phyloP scores from a whole-genome alignment of 371 early-diverging fungal species.

The Circinella umbellata region DNA sequence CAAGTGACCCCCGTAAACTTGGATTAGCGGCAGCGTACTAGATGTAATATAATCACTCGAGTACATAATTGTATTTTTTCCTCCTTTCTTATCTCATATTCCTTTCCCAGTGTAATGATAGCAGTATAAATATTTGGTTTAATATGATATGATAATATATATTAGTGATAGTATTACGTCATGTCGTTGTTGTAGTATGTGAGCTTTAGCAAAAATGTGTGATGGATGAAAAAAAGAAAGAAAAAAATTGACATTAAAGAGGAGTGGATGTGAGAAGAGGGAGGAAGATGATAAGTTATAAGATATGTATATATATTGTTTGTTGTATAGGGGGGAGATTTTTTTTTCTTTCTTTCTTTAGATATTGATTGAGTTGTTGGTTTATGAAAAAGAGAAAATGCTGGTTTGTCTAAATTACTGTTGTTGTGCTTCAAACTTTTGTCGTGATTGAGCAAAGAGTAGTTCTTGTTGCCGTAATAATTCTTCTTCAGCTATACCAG shows the following conservation, averaged over 20 bases:
- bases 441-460: slow-evolving; percentile 93
- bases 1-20: slow-evolving; percentile 51
- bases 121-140: too few species aligned
- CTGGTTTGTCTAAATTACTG: slow-evolving; percentile 26
- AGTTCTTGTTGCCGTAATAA: slow-evolving; percentile 87
- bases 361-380: too few species aligned
- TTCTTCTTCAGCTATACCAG: slow-evolving; percentile 94
- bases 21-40: slow-evolving; percentile 42
- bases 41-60: neutral
- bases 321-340: too few species aligned
- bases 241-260: too few species aligned
- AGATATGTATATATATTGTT: too few species aligned
- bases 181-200: neutral
- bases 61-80: neutral
- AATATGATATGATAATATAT: too few species aligned
- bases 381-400: neutral
- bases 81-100: neutral
- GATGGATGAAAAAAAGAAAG: too few species aligned
- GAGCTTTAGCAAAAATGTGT: too few species aligned
- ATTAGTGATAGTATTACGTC: neutral
- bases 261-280: too few species aligned
- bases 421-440: slow-evolving; percentile 70
- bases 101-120: neutral
- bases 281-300: too few species aligned
- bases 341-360: too few species aligned